phyloP scores from a whole-genome alignment of 371 early-diverging fungal genomes.

The Dinochytrium kinnereticum region DNA sequence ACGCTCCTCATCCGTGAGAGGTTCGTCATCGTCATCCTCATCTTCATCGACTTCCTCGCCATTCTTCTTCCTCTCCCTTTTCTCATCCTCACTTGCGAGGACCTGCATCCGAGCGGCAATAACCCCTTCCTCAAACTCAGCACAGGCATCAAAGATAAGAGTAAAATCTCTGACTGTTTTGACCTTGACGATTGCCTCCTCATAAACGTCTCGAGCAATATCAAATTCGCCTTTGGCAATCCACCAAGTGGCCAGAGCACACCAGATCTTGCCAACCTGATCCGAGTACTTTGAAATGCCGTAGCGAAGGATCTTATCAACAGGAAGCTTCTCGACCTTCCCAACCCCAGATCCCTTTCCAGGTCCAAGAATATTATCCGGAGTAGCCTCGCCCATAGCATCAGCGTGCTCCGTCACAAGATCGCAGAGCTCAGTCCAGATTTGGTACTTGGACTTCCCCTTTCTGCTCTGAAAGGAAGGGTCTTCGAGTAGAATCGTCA shows the following conservation, averaged over 20 bases:
- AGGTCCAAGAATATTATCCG: constrained; percentile 26
- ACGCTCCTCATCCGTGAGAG: constrained; percentile 41
- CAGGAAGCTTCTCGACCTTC: constrained; percentile 59
- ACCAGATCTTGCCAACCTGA: constrained; percentile 88
- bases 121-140: constrained; percentile 86
- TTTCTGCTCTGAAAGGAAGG: constrained; percentile 67
- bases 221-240: constrained; percentile 80
- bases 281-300: constrained; percentile 86
- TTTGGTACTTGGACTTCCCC: constrained; percentile 79
- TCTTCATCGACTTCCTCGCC: constrained; percentile 60
- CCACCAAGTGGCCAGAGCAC: constrained; percentile 83
- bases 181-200: constrained; percentile 86
- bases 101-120: constrained; percentile 80
- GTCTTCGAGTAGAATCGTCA: constrained; percentile 76
- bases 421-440: constrained; percentile 90
- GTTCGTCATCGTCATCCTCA: constrained; percentile 29
- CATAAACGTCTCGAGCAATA: constrained; percentile 88
- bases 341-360: constrained; percentile 14
- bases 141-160: constrained; percentile 94
- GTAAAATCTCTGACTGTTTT: constrained; percentile 93
- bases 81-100: constrained; percentile 17
- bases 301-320: constrained; percentile 84
- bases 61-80: constrained; percentile 10
- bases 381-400: constrained; percentile 27
- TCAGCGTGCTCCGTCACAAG: constrained; percentile 78